A percentile compares a stretch with the other conserved stretches of the same genome.
These are phyloP conservation scores for Diutina neorugosa DNA, from an alignment of 1,139 yeast species.

Conservation along the genomic window DNA sequence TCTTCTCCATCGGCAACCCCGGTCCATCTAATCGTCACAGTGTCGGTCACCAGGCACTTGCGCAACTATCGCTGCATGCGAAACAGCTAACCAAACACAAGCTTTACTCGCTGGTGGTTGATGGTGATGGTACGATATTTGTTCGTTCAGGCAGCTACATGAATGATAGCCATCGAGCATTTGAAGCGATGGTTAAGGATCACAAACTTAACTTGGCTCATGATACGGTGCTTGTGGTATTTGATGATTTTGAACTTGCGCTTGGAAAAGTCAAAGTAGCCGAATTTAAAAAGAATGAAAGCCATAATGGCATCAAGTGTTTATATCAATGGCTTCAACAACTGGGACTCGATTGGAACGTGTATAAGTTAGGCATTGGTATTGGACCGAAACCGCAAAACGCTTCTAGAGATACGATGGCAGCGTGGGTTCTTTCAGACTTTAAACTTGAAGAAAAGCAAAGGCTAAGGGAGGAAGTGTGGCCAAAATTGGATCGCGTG, in stretches of 20 bases:
- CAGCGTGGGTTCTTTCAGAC: slow-evolving; percentile 26
- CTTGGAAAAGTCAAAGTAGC: slow-evolving; percentile 20
- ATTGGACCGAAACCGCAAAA: slow-evolving; percentile 33
- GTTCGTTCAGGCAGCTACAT: slow-evolving; percentile 28
- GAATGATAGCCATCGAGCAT: slow-evolving; percentile 27
- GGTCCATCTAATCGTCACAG: slow-evolving; percentile 30
- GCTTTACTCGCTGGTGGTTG: slow-evolving; percentile 16
- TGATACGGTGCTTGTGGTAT: slow-evolving; percentile 16
- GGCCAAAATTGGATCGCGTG: not conserved
- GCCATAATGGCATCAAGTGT: slow-evolving; percentile 30
- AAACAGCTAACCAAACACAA: slow-evolving; percentile 13
- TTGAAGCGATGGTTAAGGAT: slow-evolving; percentile 14
- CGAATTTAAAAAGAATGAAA: slow-evolving; percentile 22
- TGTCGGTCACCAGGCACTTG: slow-evolving; percentile 26
- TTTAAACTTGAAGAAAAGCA: slow-evolving; percentile 8
- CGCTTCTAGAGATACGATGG: slow-evolving; percentile 24
- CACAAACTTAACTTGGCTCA: slow-evolving; percentile 11
- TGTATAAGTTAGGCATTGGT: slow-evolving; percentile 25
- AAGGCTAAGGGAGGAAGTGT: not conserved
- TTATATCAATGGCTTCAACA: slow-evolving; percentile 9
- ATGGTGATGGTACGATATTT: slow-evolving; percentile 13
- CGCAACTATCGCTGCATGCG: slow-evolving; percentile 16
- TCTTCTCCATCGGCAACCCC: slow-evolving; percentile 34
- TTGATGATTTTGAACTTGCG: slow-evolving; percentile 28
- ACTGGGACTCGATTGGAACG: slow-evolving; percentile 5